phyloP scores from a whole-genome alignment of 202 grass and related monocot genomes.

The Sporobolus alterniflorus region DNA sequence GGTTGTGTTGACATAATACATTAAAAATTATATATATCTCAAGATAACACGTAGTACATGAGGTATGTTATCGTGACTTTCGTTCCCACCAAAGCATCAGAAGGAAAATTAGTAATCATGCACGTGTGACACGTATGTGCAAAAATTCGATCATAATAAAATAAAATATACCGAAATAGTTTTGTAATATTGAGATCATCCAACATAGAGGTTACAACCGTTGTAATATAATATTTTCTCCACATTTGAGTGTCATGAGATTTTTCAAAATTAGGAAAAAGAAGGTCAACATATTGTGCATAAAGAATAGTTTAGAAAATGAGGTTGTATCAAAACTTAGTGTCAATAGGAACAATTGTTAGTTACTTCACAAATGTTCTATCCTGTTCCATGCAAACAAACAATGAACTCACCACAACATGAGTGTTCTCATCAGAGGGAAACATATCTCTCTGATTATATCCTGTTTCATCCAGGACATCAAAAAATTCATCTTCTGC shows the following conservation, averaged over 20 bases:
- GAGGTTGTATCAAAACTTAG: background rate
- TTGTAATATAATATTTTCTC: background rate
- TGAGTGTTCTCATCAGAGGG: constrained; percentile 58
- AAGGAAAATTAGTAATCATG: too few species aligned
- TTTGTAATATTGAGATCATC: too few species aligned
- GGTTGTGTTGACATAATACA: too few species aligned
- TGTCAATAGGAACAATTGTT: constrained; percentile 1
- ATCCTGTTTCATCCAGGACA: constrained; percentile 92
- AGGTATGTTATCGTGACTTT: too few species aligned
- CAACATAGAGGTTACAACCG: too few species aligned
- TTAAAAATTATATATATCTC: too few species aligned
- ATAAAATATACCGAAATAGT: too few species aligned
- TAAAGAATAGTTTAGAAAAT: constrained; percentile 19
- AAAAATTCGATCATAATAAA: too few species aligned
- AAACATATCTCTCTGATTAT: constrained; percentile 77
- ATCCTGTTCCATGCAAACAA: constrained; percentile 18
- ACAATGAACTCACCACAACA: constrained; percentile 4
- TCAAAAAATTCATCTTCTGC: constrained; percentile 64
- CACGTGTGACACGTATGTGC: too few species aligned
- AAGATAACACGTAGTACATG: too few species aligned
- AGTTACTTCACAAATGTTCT: constrained; percentile 15
- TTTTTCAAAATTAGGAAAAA: background rate
- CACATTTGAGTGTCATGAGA: background rate
- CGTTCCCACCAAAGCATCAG: too few species aligned
- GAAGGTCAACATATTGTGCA: background rate